phyloP scores from a whole-genome alignment of 495 filamentous ascomycete species.

The Tuber magnatum region DNA sequence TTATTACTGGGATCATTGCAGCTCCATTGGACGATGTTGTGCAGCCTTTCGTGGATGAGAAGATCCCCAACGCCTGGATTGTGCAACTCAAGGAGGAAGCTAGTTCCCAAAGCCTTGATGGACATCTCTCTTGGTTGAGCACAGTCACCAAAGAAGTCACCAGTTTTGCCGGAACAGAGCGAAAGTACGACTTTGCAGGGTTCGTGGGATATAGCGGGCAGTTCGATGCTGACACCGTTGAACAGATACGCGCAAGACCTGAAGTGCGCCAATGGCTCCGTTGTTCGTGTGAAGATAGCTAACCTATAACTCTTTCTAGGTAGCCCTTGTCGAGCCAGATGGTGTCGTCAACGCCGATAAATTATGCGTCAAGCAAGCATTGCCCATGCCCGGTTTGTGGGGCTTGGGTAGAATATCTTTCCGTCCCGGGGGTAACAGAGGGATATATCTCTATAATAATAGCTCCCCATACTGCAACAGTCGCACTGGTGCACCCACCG shows the following conservation, averaged over 20 bases:
- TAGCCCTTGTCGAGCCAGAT: conserved; percentile 16
- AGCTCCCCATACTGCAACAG: conserved; percentile 3
- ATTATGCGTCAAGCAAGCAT: not conserved
- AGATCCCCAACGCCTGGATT: conserved; percentile 20
- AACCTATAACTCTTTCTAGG: conserved; percentile 7
- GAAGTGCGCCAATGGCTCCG: conserved; percentile 8
- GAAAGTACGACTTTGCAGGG: conserved; percentile 20
- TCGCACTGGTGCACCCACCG: not conserved
- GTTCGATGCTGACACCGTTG: conserved; percentile 11
- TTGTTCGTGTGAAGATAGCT: not conserved
- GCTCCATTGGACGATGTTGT: not conserved
- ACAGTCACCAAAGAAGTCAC: conserved; percentile 6
- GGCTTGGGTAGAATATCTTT: conserved; percentile 25
- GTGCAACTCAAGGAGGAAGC: conserved; percentile 16
- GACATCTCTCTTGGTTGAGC: conserved; percentile 16
- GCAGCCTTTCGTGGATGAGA: not conserved
- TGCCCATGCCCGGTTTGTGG: conserved; percentile 10
- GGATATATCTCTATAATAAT: conserved; percentile 10
- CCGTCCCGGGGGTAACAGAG: not conserved
- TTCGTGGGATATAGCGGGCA: conserved; percentile 25
- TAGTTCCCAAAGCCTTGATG: not conserved
- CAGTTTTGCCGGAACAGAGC: conserved; percentile 6
- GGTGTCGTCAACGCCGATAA: conserved; percentile 7
- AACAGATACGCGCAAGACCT: conserved; percentile 12
- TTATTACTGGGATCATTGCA: not conserved